phyloP scores from a whole-genome alignment of 2,329 filamentous ascomycete genomes.

The Immersiporthe knoxdaviesiana region DNA sequence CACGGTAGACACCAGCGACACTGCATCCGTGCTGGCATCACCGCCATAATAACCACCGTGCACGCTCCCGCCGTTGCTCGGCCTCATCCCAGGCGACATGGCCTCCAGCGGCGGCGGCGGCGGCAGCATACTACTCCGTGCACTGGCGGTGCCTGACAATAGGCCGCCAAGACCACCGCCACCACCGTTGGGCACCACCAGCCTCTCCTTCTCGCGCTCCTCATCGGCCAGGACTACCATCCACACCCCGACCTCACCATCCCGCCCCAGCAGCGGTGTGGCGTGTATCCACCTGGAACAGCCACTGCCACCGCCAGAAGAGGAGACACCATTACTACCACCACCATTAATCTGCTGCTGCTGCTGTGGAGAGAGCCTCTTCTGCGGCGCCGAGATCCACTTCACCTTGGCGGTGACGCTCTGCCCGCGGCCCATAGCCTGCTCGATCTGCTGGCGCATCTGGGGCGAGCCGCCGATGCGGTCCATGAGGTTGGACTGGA shows the following conservation, averaged over 20 bases:
- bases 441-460: constrained; percentile 51
- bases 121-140: neutral
- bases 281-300: constrained; percentile 76
- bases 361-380: constrained; percentile 18
- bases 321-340: constrained; percentile 40
- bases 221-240: constrained; percentile 76
- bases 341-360: neutral
- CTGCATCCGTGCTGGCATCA: neutral
- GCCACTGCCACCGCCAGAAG: constrained; percentile 42
- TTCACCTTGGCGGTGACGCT: constrained; percentile 75
- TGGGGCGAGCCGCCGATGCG: constrained; percentile 54
- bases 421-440: constrained; percentile 68
- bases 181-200: neutral
- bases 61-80: neutral
- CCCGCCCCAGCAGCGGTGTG: constrained; percentile 70
- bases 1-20: neutral
- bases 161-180: neutral
- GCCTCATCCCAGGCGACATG: neutral
- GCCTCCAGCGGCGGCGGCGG: neutral
- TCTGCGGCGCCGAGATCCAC: constrained; percentile 61
- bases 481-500: constrained; percentile 62
- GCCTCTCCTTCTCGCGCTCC: constrained; percentile 41
- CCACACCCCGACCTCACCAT: constrained; percentile 74
- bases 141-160: neutral
- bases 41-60: neutral